Conservation (phyloP, 2,329 filamentous ascomycete genomes). For the Penicillium polonicum region DNA sequence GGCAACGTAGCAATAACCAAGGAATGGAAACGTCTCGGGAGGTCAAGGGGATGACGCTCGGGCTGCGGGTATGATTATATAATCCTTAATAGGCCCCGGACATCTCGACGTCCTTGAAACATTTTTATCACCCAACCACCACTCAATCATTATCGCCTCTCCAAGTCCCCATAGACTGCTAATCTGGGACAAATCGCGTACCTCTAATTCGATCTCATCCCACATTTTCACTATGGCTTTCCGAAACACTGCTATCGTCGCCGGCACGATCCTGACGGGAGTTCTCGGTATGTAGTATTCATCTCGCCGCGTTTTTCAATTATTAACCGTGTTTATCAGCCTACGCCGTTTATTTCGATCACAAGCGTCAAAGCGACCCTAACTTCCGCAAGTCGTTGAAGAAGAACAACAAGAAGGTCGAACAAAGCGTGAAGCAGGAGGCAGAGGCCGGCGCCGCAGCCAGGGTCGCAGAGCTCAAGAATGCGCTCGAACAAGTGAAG, state of each 20-base stretch:
- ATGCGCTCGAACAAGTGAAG: constrained; percentile 75
- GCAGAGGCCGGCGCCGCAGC: constrained; percentile 47
- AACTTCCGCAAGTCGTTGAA: constrained; percentile 61
- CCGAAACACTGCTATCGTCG: constrained; percentile 53
- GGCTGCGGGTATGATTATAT: constrained; percentile 4
- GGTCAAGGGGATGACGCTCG: constrained; percentile 8
- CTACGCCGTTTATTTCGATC: constrained; percentile 67
- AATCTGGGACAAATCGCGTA: not conserved
- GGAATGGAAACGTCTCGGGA: constrained; percentile 6
- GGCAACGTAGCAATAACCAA: constrained; percentile 7
- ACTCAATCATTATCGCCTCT: constrained; percentile 1
- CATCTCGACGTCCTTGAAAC: constrained; percentile 8
- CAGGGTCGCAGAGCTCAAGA: constrained; percentile 66
- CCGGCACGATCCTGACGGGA: constrained; percentile 59
- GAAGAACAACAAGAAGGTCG: constrained; percentile 49
- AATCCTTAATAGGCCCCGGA: not conserved
- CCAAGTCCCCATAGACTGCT: not conserved
- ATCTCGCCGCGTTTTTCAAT: constrained; percentile 8
- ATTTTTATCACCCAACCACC: constrained; percentile 8
- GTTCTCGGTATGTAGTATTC: constrained; percentile 48
- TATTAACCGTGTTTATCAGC: constrained; percentile 37
- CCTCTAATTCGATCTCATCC: not conserved
- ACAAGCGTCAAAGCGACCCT: constrained; percentile 62
- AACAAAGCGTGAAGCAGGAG: constrained; percentile 49
- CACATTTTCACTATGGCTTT: constrained; percentile 6